phyloP scores from a whole-genome alignment of 768 basidiomycete species.

The Suillus alpinus region DNA sequence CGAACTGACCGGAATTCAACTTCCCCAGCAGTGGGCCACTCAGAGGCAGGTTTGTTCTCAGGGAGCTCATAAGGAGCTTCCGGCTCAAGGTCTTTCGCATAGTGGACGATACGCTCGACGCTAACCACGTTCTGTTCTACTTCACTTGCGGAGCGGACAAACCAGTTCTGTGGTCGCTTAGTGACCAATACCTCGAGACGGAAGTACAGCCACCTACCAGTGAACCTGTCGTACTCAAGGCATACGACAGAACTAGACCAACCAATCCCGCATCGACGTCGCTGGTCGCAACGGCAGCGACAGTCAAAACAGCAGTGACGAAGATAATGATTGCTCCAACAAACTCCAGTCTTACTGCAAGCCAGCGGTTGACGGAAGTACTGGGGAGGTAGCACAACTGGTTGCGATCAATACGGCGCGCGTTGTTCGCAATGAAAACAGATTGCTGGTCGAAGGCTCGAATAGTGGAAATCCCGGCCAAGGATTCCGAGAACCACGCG shows the following conservation, averaged over 20 bases:
- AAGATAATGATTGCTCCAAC: slow-evolving; percentile 81
- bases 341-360: slow-evolving; percentile 80
- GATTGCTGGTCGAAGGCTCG: slow-evolving; percentile 73
- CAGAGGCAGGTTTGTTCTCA: slow-evolving; percentile 46
- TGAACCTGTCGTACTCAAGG: slow-evolving; percentile 78
- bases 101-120: slow-evolving; percentile 84
- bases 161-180: slow-evolving; percentile 60
- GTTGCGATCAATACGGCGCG: slow-evolving; percentile 78
- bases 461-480: slow-evolving; percentile 78
- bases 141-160: slow-evolving; percentile 80
- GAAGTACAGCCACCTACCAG: slow-evolving; percentile 46
- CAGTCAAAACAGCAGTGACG: slow-evolving; percentile 61
- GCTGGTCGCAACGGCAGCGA: slow-evolving; percentile 68
- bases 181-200: not conserved
- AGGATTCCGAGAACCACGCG: slow-evolving; percentile 79
- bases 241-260: slow-evolving; percentile 83
- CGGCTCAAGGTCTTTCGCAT: slow-evolving; percentile 58
- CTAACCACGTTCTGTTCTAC: slow-evolving; percentile 91
- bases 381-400: slow-evolving; percentile 76
- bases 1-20: slow-evolving; percentile 69
- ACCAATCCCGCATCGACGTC: slow-evolving; percentile 86
- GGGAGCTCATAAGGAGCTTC: slow-evolving; percentile 77
- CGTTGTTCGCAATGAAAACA: slow-evolving; percentile 66
- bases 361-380: slow-evolving; percentile 78
- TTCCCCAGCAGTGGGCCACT: slow-evolving; percentile 74